phyloP scores from a whole-genome alignment of 192 early-diverging fungal genomes.

The Linnemannia zychae region DNA sequence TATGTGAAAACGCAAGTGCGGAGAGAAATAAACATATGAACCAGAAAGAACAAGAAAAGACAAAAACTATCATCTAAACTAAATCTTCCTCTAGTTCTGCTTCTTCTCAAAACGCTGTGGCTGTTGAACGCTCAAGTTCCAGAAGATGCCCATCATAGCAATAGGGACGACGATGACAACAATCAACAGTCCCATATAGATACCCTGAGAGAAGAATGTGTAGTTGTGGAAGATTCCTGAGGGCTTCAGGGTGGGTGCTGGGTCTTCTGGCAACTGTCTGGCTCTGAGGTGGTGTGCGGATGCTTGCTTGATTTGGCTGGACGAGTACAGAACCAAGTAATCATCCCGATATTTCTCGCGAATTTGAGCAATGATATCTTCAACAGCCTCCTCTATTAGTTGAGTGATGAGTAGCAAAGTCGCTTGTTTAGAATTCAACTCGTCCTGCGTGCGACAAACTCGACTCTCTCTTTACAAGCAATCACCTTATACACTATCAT shows the following conservation, averaged over 20 bases:
- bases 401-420: not conserved
- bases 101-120: slow-evolving; percentile 57
- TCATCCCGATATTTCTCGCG: slow-evolving; percentile 26
- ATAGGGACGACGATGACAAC: slow-evolving; percentile 41
- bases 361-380: slow-evolving; percentile 19
- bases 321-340: slow-evolving; percentile 47
- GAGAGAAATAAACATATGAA: not conserved
- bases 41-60: not conserved
- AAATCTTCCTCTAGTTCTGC: slow-evolving; percentile 25
- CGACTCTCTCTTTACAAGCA: not conserved
- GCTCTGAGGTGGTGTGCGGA: slow-evolving; percentile 24
- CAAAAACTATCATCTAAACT: not conserved
- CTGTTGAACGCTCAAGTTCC: slow-evolving; percentile 53
- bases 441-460: not conserved
- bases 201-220: slow-evolving; percentile 54
- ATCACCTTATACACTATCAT: not conserved
- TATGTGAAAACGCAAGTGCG: not conserved
- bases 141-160: slow-evolving; percentile 39
- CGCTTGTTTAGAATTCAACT: not conserved
- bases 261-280: slow-evolving; percentile 37
- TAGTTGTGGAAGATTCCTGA: slow-evolving; percentile 47
- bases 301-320: slow-evolving; percentile 47
- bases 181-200: slow-evolving; percentile 48
- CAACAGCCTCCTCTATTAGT: slow-evolving; percentile 18
- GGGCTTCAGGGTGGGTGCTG: slow-evolving; percentile 29